phyloP scores from a whole-genome alignment of 1,284 basidiomycete species.

The Tylopilus sp. region DNA sequence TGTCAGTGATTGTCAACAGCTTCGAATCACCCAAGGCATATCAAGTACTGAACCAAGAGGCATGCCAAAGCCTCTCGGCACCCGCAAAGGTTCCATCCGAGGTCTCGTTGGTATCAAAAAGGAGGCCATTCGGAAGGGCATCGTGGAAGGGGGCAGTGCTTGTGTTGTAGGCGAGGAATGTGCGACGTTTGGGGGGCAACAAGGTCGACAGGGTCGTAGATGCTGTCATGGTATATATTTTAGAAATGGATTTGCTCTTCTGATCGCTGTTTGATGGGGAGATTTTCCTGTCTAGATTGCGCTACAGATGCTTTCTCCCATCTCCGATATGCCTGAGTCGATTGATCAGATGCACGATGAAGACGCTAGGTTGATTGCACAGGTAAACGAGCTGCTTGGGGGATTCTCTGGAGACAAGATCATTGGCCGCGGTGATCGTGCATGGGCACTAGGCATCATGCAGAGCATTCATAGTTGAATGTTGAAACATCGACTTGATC shows the following conservation, averaged over 20 bases:
- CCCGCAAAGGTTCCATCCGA: constrained; percentile 84
- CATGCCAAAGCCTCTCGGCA: constrained; percentile 71
- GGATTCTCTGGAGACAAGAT: constrained; percentile 65
- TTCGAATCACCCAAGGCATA: constrained; percentile 35
- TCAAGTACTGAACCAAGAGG: constrained; percentile 45
- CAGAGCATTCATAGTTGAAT: constrained; percentile 41
- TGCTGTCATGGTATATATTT: constrained; percentile 64
- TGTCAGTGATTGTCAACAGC: constrained; percentile 34
- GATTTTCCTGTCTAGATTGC: constrained; percentile 54
- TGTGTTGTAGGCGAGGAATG: constrained; percentile 73
- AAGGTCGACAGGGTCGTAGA: constrained; percentile 53
- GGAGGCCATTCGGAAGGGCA: constrained; percentile 79
- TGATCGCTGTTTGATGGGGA: background rate
- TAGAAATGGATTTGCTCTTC: background rate
- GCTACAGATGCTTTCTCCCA: constrained; percentile 60
- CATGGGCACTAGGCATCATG: constrained; percentile 66
- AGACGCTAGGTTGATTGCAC: constrained; percentile 56
- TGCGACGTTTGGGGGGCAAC: constrained; percentile 47
- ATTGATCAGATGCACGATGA: constrained; percentile 56
- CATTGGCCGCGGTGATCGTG: constrained; percentile 53
- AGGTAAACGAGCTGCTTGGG: constrained; percentile 62
- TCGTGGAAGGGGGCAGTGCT: constrained; percentile 78
- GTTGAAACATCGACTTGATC: background rate
- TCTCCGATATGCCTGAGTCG: constrained; percentile 61
- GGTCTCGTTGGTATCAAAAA: constrained; percentile 84